Evolutionary conservation across 345 rosid genomes (phyloP).

Genomic region (Eucalyptus regnans): DNA sequence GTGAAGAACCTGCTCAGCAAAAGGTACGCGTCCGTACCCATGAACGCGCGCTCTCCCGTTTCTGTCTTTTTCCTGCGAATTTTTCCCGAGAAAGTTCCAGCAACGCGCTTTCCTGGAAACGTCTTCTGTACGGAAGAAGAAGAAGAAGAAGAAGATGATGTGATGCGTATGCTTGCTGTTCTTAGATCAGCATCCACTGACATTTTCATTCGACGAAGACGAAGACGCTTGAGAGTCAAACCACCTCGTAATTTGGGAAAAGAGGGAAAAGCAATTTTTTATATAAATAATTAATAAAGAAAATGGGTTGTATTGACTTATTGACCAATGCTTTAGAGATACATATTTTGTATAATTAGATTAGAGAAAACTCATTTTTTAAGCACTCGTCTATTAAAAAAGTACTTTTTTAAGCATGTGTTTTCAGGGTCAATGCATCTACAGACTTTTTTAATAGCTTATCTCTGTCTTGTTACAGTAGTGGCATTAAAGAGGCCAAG

Average conservation of each 20-base stretch:
- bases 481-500: neutral
- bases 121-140: neutral
- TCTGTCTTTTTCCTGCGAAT: neutral
- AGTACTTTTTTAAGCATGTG: neutral
- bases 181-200: neutral
- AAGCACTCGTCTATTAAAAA: neutral
- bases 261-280: neutral
- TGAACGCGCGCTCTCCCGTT: neutral
- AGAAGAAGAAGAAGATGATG: neutral
- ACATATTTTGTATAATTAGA: neutral
- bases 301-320: neutral
- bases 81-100: constrained; percentile 11
- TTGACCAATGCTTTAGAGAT: neutral
- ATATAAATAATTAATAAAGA: neutral
- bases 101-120: neutral
- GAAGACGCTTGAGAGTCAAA: neutral
- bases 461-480: neutral
- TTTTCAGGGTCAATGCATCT: neutral
- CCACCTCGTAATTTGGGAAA: neutral
- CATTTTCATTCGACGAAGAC: neutral
- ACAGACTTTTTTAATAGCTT: neutral
- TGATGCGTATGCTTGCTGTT: neutral
- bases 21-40: constrained; percentile 35
- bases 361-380: too few species aligned
- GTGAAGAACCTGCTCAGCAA: constrained; percentile 86